Conservation (phyloP, 2,329 filamentous ascomycete genomes). For the Biscogniauxia marginata region DNA sequence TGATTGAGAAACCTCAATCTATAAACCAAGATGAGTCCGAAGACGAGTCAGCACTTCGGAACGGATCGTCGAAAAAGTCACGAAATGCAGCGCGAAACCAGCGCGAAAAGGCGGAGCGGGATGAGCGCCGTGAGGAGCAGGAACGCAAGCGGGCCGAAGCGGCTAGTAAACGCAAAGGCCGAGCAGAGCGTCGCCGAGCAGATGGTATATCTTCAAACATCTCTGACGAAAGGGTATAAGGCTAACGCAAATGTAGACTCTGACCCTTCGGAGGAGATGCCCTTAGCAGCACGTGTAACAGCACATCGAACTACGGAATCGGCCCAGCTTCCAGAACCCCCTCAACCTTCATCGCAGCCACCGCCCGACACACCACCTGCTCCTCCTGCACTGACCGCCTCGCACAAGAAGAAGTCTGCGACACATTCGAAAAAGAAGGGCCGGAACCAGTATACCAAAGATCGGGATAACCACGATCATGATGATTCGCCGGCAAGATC, state of each 20-base stretch:
- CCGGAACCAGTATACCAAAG: constrained; percentile 80
- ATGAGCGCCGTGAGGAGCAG: constrained; percentile 74
- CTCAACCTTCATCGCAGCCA: constrained; percentile 43
- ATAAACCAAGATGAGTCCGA: constrained; percentile 64
- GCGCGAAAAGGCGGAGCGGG: constrained; percentile 63
- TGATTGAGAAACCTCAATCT: constrained; percentile 46
- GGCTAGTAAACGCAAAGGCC: constrained; percentile 75
- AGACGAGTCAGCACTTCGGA: constrained; percentile 65
- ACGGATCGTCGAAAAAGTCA: constrained; percentile 57
- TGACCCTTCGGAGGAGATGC: constrained; percentile 68
- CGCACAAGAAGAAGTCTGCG: constrained; percentile 60
- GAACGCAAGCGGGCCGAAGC: constrained; percentile 73
- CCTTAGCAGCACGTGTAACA: constrained; percentile 44
- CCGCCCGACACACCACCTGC: constrained; percentile 48
- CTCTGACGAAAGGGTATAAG: constrained; percentile 27
- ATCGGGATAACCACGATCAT: constrained; percentile 57
- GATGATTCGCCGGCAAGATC: constrained; percentile 58
- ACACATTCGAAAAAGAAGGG: constrained; percentile 62
- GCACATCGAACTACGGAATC: constrained; percentile 34
- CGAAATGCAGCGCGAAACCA: constrained; percentile 58
- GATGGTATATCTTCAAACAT: constrained; percentile 60
- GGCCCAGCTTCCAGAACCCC: constrained; percentile 39
- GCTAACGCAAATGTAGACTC: constrained; percentile 58
- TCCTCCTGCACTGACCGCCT: constrained; percentile 39
- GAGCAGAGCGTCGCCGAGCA: constrained; percentile 74